Percentiles rank a stretch among this genome's conserved stretches.
These are phyloP conservation scores for Posidonia australis DNA, from an alignment of 106 monocot species.

Conservation along the genomic window DNA sequence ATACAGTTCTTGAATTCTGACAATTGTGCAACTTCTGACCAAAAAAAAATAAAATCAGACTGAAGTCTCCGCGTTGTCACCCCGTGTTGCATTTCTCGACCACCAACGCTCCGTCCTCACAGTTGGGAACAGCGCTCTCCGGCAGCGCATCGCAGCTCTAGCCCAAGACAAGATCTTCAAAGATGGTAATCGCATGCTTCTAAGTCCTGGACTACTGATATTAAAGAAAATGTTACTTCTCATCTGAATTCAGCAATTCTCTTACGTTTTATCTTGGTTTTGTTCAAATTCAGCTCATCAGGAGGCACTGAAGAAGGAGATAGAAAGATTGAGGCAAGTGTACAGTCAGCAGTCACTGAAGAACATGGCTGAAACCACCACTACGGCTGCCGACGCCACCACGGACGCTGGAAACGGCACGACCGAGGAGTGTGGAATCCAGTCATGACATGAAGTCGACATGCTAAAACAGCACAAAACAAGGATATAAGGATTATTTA, in stretches of 20 bases:
- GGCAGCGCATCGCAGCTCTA: conserved; percentile 91
- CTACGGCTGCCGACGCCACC: not conserved
- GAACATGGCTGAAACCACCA: conserved; percentile 9
- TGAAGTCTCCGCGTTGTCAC: conserved; percentile 33
- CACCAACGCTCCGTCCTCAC: conserved; percentile 82
- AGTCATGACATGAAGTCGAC: not conserved
- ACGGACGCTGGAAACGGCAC: not conserved
- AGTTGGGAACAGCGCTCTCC: conserved; percentile 87
- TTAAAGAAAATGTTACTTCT: too few relatives aligned
- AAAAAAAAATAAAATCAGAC: not conserved
- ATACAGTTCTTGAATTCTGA: too few relatives aligned
- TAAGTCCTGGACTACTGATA: not conserved
- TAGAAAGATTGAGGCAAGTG: conserved; percentile 59
- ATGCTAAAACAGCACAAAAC: not conserved
- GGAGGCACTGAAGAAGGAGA: conserved; percentile 76
- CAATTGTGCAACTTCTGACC: not conserved
- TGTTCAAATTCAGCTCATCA: conserved; percentile 49
- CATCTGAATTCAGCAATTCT: too few relatives aligned
- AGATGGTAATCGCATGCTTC: conserved; percentile 38
- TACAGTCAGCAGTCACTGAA: conserved; percentile 58
- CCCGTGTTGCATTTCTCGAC: conserved; percentile 80
- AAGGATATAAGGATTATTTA: not conserved
- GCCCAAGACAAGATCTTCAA: conserved; percentile 96
- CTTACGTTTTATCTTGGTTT: too few relatives aligned
- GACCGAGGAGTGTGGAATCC: not conserved